Evolutionary conservation across 805 yeast genomes (phyloP).

Genomic region (Yamadazyma kitorensis): DNA sequence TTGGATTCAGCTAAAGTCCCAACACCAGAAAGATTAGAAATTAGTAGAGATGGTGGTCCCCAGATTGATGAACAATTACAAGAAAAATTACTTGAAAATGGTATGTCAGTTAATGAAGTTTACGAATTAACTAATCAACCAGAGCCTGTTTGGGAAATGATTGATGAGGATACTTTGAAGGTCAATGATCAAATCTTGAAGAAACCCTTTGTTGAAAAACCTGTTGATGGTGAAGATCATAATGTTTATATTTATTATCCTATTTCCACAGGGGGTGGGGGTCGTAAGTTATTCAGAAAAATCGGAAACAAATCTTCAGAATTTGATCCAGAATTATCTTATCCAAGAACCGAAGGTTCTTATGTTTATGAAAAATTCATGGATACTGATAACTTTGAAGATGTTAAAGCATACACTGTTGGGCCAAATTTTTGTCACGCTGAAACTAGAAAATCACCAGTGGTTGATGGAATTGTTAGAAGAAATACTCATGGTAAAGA

Average conservation of each 20-base stretch:
- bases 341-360: slow-evolving; percentile 86
- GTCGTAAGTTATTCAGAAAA: slow-evolving; percentile 87
- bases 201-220: slow-evolving; percentile 97
- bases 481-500: slow-evolving; percentile 98
- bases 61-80: slow-evolving; percentile 58
- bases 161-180: slow-evolving; percentile 69
- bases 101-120: slow-evolving; percentile 44
- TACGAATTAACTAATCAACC: slow-evolving; percentile 58
- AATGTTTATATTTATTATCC: slow-evolving; percentile 92
- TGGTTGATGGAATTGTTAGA: slow-evolving; percentile 97
- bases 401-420: slow-evolving; percentile 97
- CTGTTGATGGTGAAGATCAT: slow-evolving; percentile 98
- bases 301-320: slow-evolving; percentile 97
- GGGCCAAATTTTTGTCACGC: slow-evolving; percentile 93
- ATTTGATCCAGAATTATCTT: slow-evolving; percentile 74
- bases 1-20: slow-evolving; percentile 82
- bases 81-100: slow-evolving; percentile 44
- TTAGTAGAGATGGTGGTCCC: slow-evolving; percentile 97
- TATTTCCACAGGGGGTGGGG: slow-evolving; percentile 92
- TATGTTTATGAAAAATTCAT: slow-evolving; percentile 90
- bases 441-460: slow-evolving; percentile 97
- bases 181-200: slow-evolving; percentile 69
- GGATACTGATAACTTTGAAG: slow-evolving; percentile 98
- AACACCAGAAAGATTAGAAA: slow-evolving; percentile 84
- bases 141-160: slow-evolving; percentile 85